These are phyloP conservation scores for Fomitiporia mediterranea DNA, from an alignment of 1,284 basidiomycete genomes.

Conservation along the genomic window DNA sequence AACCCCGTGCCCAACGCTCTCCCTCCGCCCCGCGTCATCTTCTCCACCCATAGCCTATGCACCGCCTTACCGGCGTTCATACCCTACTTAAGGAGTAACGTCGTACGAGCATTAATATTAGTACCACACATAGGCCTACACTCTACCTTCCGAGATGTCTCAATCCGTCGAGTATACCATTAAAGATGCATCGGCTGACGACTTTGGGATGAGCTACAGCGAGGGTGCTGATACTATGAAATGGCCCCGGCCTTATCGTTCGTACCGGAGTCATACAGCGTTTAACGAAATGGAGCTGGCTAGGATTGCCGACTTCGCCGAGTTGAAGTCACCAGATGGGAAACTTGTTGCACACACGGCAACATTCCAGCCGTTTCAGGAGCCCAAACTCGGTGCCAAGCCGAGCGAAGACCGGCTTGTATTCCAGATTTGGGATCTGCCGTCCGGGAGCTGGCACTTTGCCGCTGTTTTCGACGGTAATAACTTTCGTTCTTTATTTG, in stretches of 20 bases:
- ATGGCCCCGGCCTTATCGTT: conserved; percentile 55
- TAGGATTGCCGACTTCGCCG: conserved; percentile 8
- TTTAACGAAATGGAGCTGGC: conserved; percentile 12
- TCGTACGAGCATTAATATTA: too few relatives aligned
- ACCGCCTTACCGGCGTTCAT: neutral
- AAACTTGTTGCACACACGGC: conserved; percentile 11
- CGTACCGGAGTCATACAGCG: conserved; percentile 26
- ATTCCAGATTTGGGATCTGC: conserved; percentile 50
- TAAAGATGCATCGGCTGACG: conserved; percentile 3
- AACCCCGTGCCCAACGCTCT: neutral
- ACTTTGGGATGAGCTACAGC: conserved; percentile 4
- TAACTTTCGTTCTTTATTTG: neutral
- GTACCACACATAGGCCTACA: too few relatives aligned
- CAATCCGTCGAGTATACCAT: neutral
- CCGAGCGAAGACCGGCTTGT: conserved; percentile 40
- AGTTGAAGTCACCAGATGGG: conserved; percentile 18
- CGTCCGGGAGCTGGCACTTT: conserved; percentile 54
- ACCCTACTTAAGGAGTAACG: conserved; percentile 1
- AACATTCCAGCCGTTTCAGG: conserved; percentile 26
- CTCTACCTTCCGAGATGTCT: neutral
- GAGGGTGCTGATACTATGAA: neutral
- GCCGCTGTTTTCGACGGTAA: conserved; percentile 67
- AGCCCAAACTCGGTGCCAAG: conserved; percentile 13
- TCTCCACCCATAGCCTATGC: neutral
- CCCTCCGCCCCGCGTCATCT: conserved; percentile 7